Evolutionary conservation across 768 basidiomycete genomes (phyloP).

Genomic region (Terana coerulea): DNA sequence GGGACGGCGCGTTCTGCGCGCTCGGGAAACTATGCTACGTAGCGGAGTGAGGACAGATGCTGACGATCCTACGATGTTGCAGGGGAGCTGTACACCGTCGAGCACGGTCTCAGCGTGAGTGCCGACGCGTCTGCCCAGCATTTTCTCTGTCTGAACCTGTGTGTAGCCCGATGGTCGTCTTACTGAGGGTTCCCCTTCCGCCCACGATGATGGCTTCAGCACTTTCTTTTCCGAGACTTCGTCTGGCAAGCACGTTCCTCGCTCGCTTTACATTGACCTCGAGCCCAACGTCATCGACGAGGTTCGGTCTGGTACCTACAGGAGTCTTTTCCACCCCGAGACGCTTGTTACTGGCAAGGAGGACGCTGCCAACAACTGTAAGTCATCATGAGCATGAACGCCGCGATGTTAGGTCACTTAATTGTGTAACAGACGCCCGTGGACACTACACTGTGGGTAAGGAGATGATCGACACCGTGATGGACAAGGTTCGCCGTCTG

Average conservation of each 20-base stretch:
- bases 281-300: constrained; percentile 99
- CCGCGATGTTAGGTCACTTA: constrained; percentile 11
- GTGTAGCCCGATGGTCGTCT: constrained; percentile 91
- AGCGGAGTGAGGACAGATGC: constrained; percentile 1
- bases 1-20: constrained; percentile 16
- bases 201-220: constrained; percentile 88
- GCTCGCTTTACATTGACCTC: constrained; percentile 95
- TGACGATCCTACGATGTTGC: constrained; percentile 21
- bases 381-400: constrained; percentile 19
- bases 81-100: constrained; percentile 99
- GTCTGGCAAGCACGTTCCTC: constrained; percentile 94
- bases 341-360: constrained; percentile 98
- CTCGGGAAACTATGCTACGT: background rate
- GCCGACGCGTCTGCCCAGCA: constrained; percentile 9
- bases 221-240: constrained; percentile 99
- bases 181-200: constrained; percentile 68
- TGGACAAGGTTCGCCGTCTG: constrained; percentile 95
- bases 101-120: constrained; percentile 95
- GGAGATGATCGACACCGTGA: constrained; percentile 93
- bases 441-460: constrained; percentile 99
- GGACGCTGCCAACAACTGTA: constrained; percentile 99
- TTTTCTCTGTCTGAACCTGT: constrained; percentile 10
- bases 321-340: constrained; percentile 98
- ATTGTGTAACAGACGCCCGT: constrained; percentile 70
- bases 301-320: constrained; percentile 92